These are phyloP conservation scores for Dictyostelium citrinum DNA, from an alignment of 78 protist genomes.

Conservation along the genomic window DNA sequence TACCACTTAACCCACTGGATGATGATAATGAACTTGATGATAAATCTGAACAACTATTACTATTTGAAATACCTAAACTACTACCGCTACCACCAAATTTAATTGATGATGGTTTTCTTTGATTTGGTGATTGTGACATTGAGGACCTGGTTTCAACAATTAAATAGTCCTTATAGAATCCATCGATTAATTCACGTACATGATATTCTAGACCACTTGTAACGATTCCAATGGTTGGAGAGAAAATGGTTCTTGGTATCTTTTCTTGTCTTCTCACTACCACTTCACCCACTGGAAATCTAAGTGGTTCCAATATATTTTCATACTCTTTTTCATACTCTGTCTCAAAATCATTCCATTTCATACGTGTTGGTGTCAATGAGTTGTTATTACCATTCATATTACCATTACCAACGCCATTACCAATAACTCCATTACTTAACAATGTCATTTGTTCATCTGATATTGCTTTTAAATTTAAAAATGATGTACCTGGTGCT, in stretches of 20 bases:
- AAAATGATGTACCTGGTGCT: constrained; percentile 3
- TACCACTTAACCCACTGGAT: background rate
- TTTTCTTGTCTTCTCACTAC: constrained; percentile 21
- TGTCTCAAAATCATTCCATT: constrained; percentile 63
- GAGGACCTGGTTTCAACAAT: constrained; percentile 27
- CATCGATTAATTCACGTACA: constrained; percentile 40
- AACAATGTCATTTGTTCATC: background rate
- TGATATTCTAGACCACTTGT: constrained; percentile 41
- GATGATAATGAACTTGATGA: background rate
- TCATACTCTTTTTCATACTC: constrained; percentile 58
- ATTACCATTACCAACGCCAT: background rate
- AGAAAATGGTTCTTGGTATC: constrained; percentile 31
- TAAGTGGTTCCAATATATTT: constrained; percentile 1
- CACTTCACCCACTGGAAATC: constrained; percentile 57
- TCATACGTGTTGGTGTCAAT: constrained; percentile 30
- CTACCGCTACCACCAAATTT: background rate
- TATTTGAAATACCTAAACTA: background rate
- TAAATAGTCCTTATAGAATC: constrained; percentile 59
- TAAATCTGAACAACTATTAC: background rate
- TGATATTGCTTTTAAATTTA: constrained; percentile 10
- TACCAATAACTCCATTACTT: background rate
- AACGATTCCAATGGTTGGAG: constrained; percentile 66
- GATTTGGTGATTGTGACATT: background rate
- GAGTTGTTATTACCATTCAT: background rate
- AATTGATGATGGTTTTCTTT: background rate